Evolutionary conservation across 1,284 basidiomycete genomes (phyloP), one percentile per base, ranked within the genome.

Genomic region (Ustilago xerochloae): DNA sequence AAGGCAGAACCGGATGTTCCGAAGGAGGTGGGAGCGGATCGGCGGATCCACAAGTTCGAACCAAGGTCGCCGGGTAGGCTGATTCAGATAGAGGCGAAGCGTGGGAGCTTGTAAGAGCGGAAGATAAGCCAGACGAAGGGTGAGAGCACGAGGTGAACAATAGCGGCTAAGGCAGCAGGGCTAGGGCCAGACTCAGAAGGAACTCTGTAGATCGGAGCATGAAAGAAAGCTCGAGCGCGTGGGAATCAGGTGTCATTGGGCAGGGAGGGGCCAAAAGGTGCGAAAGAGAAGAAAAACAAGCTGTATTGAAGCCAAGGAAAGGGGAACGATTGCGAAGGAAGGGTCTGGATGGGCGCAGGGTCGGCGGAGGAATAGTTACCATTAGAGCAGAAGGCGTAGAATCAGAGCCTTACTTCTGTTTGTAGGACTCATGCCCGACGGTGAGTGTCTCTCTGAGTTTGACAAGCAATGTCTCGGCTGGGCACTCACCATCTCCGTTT

Each of bases 391-490:
- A 38, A 5, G 36, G 50, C 50, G 50, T 39, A 41, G 36, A 52
- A 36, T 12, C 53, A 45, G 41, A 46, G 13, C n/a, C n/a, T n/a
- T 28, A 29, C 4, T n/a, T 35, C 15, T 55, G 43, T 55, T 55
- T 46, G 53, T 55, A 45, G 41, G 43, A 46, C 43, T 46, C 32
- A 35, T 36, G 53, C 43, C 43, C 20, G 43, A 47, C 53, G 32
- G 43, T 12, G n/a, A 33, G 20, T 55, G 53, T 55, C 43, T 55
- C 43, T 29, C 52, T 41, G 52, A 45, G 29, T 45, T 54, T n/a
- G 16, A 50, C 48, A 26, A 26, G 15, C 8, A 10, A 35, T 41
- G 50, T 52, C 50, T 52, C 50, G 50, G 35, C 26, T 41, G 41
- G 36, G 53, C 41, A 13, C 8, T 32, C 22, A 20, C 26, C 32